Evolutionary conservation across 2,329 filamentous ascomycete genomes (phyloP).

Genomic region (Thyridium curvatum): DNA sequence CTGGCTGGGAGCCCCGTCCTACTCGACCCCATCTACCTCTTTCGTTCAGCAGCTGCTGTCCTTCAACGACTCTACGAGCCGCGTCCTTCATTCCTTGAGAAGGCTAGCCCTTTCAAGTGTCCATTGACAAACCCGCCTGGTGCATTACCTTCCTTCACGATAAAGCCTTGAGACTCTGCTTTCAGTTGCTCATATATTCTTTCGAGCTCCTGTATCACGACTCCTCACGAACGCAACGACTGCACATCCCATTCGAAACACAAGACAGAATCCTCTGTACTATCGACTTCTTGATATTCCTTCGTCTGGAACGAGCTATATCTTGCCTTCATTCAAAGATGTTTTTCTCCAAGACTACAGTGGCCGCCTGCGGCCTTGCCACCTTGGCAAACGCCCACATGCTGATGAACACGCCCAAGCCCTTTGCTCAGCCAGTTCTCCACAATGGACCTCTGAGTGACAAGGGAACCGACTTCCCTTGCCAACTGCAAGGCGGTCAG

Average conservation of each 20-base stretch:
- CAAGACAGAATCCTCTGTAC: constrained; percentile 9
- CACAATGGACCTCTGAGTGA: constrained; percentile 58
- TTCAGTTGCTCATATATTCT: constrained; percentile 9
- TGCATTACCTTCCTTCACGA: constrained; percentile 31
- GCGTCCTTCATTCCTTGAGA: constrained; percentile 27
- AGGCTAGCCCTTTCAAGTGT: constrained; percentile 26
- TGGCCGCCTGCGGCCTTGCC: constrained; percentile 49
- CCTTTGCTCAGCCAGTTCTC: constrained; percentile 39
- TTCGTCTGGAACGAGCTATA: constrained; percentile 36
- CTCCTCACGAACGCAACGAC: background rate
- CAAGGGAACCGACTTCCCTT: constrained; percentile 69
- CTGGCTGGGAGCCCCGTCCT: too few species aligned
- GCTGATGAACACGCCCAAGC: constrained; percentile 61
- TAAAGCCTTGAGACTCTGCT: constrained; percentile 16
- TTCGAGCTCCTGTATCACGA: constrained; percentile 1
- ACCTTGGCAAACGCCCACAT: constrained; percentile 67
- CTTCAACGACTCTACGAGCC: constrained; percentile 21
- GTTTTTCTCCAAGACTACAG: constrained; percentile 35
- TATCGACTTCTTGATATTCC: constrained; percentile 12
- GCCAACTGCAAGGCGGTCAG: constrained; percentile 55
- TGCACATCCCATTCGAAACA: constrained; percentile 3
- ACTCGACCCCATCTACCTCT: background rate
- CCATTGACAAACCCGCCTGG: constrained; percentile 29
- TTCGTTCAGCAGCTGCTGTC: constrained; percentile 12
- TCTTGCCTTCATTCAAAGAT: constrained; percentile 35